Conservation (phyloP, 352 stramenopile species). For the Thalassiosira ordinaria region DNA sequence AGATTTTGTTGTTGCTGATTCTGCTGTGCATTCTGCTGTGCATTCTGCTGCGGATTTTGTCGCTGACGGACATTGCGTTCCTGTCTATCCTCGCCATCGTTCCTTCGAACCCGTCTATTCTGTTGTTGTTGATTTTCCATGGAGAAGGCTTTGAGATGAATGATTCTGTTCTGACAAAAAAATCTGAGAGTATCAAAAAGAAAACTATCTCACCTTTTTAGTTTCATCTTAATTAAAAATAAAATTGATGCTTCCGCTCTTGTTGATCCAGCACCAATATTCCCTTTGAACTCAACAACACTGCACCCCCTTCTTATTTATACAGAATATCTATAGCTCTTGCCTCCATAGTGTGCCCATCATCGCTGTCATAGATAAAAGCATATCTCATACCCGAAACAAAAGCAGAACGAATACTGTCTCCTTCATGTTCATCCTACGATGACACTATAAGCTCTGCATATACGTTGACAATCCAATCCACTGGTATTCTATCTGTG, state of each 20-base stretch:
- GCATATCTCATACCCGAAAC: background rate
- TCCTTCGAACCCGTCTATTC: background rate
- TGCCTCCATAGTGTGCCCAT: background rate
- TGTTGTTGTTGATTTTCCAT: background rate
- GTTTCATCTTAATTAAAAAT: background rate
- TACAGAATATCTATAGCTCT: background rate
- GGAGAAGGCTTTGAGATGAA: background rate
- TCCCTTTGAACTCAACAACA: background rate
- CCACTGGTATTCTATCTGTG: background rate
- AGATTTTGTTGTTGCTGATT: background rate
- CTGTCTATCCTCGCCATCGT: background rate
- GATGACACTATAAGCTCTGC: background rate
- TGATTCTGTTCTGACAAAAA: background rate
- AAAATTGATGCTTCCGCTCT: background rate
- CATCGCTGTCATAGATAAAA: background rate
- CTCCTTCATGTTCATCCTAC: background rate
- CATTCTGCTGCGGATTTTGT: background rate
- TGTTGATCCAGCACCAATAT: background rate
- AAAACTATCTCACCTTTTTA: background rate
- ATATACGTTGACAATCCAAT: slow-evolving; percentile 1
- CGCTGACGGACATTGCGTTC: background rate
- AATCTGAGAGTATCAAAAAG: background rate
- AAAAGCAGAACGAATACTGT: background rate
- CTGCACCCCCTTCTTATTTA: background rate
- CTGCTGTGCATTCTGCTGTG: background rate